These are phyloP conservation scores for Malassezia japonica DNA, from an alignment of 1,284 basidiomycete species.

Conservation along the genomic window DNA sequence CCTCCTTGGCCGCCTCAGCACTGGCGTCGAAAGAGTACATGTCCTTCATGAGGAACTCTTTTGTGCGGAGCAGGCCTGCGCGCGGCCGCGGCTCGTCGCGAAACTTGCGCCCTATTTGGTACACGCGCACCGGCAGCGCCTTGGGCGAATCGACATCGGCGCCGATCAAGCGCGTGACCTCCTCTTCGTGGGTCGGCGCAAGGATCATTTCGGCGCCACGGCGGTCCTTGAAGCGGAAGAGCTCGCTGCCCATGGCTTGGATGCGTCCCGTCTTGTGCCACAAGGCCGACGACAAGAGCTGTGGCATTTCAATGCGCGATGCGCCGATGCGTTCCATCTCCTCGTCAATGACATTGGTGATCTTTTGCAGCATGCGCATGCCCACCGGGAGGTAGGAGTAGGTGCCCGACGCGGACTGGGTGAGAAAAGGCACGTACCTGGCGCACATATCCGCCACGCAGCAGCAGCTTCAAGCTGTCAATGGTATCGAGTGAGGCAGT, in stretches of 20 bases:
- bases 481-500: constrained; percentile 2
- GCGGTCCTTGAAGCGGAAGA: constrained; percentile 45
- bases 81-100: constrained; percentile 49
- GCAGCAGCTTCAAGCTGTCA: constrained; percentile 25
- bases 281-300: constrained; percentile 34
- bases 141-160: constrained; percentile 34
- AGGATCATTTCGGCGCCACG: constrained; percentile 41
- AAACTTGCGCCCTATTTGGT: constrained; percentile 48
- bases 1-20: constrained; percentile 16
- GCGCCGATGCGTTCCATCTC: constrained; percentile 44
- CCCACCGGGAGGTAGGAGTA: constrained; percentile 46
- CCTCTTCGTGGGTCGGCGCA: constrained; percentile 49
- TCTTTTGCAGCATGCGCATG: constrained; percentile 41
- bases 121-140: constrained; percentile 44
- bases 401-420: constrained; percentile 46
- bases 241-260: constrained; percentile 43
- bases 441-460: constrained; percentile 43
- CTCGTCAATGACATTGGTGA: constrained; percentile 39
- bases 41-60: constrained; percentile 50
- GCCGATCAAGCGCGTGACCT: constrained; percentile 45
- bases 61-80: constrained; percentile 46
- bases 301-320: constrained; percentile 44
- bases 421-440: constrained; percentile 6
- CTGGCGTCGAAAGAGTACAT: constrained; percentile 47
- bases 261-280: constrained; percentile 45